phyloP scores from a whole-genome alignment of 805 yeast genomes.

The Pichia heedii region DNA sequence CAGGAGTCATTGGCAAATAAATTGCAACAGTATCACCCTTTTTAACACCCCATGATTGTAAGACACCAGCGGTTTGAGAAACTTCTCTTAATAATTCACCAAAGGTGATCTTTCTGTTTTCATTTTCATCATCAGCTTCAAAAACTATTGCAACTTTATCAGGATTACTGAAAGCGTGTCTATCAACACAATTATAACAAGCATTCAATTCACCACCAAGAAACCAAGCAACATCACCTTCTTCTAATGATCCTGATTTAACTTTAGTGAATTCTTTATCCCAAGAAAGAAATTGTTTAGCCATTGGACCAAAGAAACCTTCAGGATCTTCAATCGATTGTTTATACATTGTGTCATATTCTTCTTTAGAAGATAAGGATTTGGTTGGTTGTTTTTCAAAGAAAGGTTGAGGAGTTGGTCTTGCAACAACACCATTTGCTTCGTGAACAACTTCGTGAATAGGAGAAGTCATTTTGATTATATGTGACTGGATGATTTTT shows the following conservation, averaged over 20 bases:
- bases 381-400: slow-evolving; percentile 49
- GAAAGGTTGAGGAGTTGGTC: slow-evolving; percentile 47
- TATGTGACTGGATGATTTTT: neutral
- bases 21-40: slow-evolving; percentile 97
- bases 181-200: slow-evolving; percentile 85
- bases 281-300: slow-evolving; percentile 70
- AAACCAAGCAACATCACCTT: slow-evolving; percentile 91
- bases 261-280: slow-evolving; percentile 64
- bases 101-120: slow-evolving; percentile 68
- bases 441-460: slow-evolving; percentile 42
- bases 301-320: slow-evolving; percentile 69
- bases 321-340: slow-evolving; percentile 76
- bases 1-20: slow-evolving; percentile 96
- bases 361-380: slow-evolving; percentile 53
- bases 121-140: slow-evolving; percentile 86
- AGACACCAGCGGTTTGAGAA: slow-evolving; percentile 75
- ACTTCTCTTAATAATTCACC: slow-evolving; percentile 82
- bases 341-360: slow-evolving; percentile 61
- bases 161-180: slow-evolving; percentile 87
- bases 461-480: slow-evolving; percentile 23
- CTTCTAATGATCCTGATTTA: slow-evolving; percentile 51
- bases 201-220: slow-evolving; percentile 91
- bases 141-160: slow-evolving; percentile 77
- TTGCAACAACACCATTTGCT: slow-evolving; percentile 42
- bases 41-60: slow-evolving; percentile 75